These are phyloP conservation scores for Tillandsia leiboldiana DNA, from an alignment of 176 grass and related monocot species.

Conservation along the genomic window DNA sequence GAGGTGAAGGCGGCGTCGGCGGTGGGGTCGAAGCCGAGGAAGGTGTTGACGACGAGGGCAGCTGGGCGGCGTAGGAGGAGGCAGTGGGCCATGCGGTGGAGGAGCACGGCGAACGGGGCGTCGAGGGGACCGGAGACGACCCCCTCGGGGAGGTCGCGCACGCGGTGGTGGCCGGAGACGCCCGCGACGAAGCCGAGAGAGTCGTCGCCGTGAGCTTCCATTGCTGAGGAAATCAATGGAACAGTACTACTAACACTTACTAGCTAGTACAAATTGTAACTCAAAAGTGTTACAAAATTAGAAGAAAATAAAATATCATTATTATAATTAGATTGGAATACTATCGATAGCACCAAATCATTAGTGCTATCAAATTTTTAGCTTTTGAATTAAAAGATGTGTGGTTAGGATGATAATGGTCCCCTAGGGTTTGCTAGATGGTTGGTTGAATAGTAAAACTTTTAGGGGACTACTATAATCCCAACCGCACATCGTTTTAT, in stretches of 20 bases:
- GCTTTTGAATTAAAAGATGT: too few relatives aligned
- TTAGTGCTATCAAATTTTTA: too few relatives aligned
- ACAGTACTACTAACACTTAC: too few relatives aligned
- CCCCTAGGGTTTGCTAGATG: too few relatives aligned
- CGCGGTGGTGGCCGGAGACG: slow-evolving; percentile 28
- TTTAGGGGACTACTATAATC: too few relatives aligned
- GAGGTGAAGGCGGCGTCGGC: slow-evolving; percentile 12
- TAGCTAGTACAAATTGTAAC: neutral
- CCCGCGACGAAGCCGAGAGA: slow-evolving; percentile 16
- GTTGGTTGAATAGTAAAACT: too few relatives aligned
- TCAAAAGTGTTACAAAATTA: neutral
- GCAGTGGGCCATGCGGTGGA: slow-evolving; percentile 29
- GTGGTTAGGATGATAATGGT: too few relatives aligned
- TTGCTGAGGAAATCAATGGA: neutral
- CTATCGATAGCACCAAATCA: too few relatives aligned
- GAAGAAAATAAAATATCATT: neutral
- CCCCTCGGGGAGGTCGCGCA: slow-evolving; percentile 46
- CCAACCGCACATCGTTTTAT: too few relatives aligned
- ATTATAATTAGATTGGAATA: too few relatives aligned
- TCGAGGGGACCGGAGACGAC: slow-evolving; percentile 32
- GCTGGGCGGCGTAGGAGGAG: slow-evolving; percentile 8
- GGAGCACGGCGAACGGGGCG: slow-evolving; percentile 27
- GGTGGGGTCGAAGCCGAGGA: slow-evolving; percentile 24
- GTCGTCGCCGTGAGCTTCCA: slow-evolving; percentile 22
- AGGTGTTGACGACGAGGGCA: slow-evolving; percentile 38